Conservation (phyloP, 306 rosid genomes). For the Dryas octopetala region DNA sequence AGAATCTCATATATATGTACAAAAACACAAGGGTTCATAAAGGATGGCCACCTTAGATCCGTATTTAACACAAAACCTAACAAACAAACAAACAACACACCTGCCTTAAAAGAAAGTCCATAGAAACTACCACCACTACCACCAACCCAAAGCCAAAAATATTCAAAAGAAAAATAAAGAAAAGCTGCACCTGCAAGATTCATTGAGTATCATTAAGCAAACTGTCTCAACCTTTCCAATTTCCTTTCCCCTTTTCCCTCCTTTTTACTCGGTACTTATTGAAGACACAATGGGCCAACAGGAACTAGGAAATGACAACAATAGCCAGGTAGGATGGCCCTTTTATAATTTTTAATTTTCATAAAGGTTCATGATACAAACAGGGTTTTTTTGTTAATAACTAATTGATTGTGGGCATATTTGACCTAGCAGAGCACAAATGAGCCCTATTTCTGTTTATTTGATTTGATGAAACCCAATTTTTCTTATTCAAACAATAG, state of each 20-base stretch:
- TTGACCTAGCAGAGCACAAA: constrained; percentile 16
- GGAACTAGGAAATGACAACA: constrained; percentile 29
- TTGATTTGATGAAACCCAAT: constrained; percentile 2
- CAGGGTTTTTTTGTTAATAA: not conserved
- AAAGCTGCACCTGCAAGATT: constrained; percentile 29
- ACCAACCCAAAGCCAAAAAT: constrained; percentile 60
- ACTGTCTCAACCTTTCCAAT: constrained; percentile 24
- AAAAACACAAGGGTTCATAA: constrained; percentile 19
- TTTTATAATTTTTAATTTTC: not conserved
- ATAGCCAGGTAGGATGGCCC: constrained; percentile 6
- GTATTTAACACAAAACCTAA: constrained; percentile 47
- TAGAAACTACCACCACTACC: constrained; percentile 87
- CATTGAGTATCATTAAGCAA: constrained; percentile 34
- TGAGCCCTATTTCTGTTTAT: not conserved
- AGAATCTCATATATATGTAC: constrained; percentile 44
- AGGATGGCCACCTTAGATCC: constrained; percentile 43
- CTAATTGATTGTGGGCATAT: not conserved
- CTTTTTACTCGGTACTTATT: constrained; percentile 43
- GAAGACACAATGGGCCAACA: constrained; percentile 30
- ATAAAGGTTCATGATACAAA: not conserved
- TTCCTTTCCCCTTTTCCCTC: constrained; percentile 32
- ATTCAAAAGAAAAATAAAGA: constrained; percentile 8
- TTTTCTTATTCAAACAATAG: not conserved
- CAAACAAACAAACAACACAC: constrained; percentile 64
- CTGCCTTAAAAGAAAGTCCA: constrained; percentile 86